Evolutionary conservation across 2,329 filamentous ascomycete species (phyloP).

Genomic region (Colletotrichum cuscutae): DNA sequence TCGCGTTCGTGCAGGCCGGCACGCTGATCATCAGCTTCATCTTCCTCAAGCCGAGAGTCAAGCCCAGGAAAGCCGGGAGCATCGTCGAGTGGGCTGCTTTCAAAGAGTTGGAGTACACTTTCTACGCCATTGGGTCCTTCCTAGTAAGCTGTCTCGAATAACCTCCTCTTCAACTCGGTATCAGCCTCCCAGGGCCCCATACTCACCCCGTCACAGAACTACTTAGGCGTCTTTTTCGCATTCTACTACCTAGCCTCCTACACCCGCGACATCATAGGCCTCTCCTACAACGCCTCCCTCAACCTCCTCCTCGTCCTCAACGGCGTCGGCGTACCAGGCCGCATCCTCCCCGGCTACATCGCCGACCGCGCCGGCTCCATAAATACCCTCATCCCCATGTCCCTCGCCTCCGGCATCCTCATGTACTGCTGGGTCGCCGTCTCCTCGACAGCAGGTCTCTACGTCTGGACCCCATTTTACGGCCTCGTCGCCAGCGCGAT

Average conservation of each 20-base stretch:
- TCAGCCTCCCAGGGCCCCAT: background rate
- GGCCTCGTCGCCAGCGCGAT: slow-evolving; percentile 72
- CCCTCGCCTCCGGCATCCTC: slow-evolving; percentile 52
- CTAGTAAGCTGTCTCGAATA: slow-evolving; percentile 31
- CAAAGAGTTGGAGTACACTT: slow-evolving; percentile 54
- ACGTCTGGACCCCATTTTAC: slow-evolving; percentile 71
- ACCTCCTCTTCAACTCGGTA: background rate
- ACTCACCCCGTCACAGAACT: slow-evolving; percentile 47
- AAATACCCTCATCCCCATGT: slow-evolving; percentile 67
- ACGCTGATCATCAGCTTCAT: slow-evolving; percentile 51
- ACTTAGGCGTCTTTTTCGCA: slow-evolving; percentile 64
- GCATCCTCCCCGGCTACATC: slow-evolving; percentile 66
- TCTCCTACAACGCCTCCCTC: slow-evolving; percentile 62
- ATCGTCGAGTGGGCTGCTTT: slow-evolving; percentile 59
- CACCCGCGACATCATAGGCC: slow-evolving; percentile 52
- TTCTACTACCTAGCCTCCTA: slow-evolving; percentile 69
- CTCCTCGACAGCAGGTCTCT: slow-evolving; percentile 58
- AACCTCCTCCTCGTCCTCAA: slow-evolving; percentile 74
- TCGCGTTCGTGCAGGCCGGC: slow-evolving; percentile 67
- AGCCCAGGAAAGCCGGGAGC: slow-evolving; percentile 51
- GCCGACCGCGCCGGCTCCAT: slow-evolving; percentile 69
- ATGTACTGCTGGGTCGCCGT: slow-evolving; percentile 71
- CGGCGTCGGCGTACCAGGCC: slow-evolving; percentile 67
- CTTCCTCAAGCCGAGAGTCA: slow-evolving; percentile 53
- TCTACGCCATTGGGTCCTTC: slow-evolving; percentile 49